These are phyloP conservation scores for Phytophthora sansomeana DNA, from an alignment of 352 stramenopile species.

Conservation along the genomic window DNA sequence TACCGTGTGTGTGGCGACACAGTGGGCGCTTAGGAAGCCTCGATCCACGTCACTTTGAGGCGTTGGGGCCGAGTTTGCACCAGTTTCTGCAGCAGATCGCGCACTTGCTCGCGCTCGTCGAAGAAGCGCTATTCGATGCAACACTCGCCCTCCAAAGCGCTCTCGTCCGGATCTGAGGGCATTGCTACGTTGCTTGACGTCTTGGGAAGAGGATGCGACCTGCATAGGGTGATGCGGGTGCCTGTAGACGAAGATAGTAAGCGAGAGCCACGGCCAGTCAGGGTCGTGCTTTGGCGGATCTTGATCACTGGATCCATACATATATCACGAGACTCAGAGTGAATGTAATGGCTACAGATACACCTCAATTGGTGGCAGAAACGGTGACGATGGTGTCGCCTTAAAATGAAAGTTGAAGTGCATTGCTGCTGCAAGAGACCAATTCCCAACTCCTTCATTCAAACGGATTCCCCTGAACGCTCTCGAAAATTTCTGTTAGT, in stretches of 20 bases:
- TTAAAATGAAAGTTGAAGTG: too few species aligned
- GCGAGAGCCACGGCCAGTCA: background rate
- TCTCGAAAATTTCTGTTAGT: too few species aligned
- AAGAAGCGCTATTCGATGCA: slow-evolving; percentile 76
- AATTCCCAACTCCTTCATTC: too few species aligned
- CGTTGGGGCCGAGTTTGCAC: slow-evolving; percentile 28
- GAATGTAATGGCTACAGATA: background rate
- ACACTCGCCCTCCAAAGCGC: slow-evolving; percentile 41
- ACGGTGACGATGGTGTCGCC: background rate
- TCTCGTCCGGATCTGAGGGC: background rate
- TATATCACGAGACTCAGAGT: background rate
- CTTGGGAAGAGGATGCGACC: background rate
- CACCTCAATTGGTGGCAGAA: background rate
- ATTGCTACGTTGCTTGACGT: slow-evolving; percentile 7
- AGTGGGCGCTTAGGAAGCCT: slow-evolving; percentile 51
- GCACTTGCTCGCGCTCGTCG: slow-evolving; percentile 62
- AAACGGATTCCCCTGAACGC: too few species aligned
- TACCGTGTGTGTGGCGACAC: slow-evolving; percentile 60
- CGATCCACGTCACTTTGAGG: slow-evolving; percentile 55
- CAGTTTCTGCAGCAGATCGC: slow-evolving; percentile 49
- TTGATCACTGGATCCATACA: background rate
- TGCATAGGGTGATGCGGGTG: background rate
- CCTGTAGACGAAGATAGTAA: background rate
- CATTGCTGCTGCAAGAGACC: too few species aligned
- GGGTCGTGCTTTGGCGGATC: background rate